phyloP scores from a whole-genome alignment of 495 filamentous ascomycete genomes.

The Podospora pseudoanserina region DNA sequence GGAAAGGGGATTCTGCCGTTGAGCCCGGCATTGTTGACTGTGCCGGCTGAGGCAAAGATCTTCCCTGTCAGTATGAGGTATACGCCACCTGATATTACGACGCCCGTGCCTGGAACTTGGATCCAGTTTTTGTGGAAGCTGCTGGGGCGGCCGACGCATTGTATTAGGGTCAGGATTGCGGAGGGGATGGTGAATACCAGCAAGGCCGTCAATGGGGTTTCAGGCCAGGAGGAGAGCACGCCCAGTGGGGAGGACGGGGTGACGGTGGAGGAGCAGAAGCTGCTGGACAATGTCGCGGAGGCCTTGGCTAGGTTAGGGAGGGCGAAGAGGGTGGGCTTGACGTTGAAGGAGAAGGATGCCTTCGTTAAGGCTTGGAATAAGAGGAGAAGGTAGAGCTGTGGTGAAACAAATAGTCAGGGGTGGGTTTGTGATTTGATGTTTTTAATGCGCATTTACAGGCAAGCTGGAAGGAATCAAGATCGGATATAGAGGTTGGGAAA shows the following conservation, averaged over 20 bases:
- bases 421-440: not conserved
- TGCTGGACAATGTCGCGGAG: conserved; percentile 75
- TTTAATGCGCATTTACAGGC: not conserved
- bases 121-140: conserved; percentile 75
- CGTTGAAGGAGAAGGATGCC: conserved; percentile 72
- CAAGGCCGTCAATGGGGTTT: conserved; percentile 27
- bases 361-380: conserved; percentile 65
- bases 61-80: conserved; percentile 90
- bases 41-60: conserved; percentile 62
- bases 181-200: conserved; percentile 54
- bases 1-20: conserved; percentile 85
- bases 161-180: conserved; percentile 84
- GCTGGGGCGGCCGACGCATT: conserved; percentile 80
- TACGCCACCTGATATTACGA: conserved; percentile 82
- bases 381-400: conserved; percentile 22
- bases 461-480: not conserved
- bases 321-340: conserved; percentile 85
- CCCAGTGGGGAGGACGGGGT: conserved; percentile 37
- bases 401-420: not conserved
- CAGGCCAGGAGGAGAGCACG: conserved; percentile 36
- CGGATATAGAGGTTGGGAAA: not conserved
- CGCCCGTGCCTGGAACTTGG: conserved; percentile 73
- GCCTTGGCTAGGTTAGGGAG: conserved; percentile 83
- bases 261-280: conserved; percentile 54
- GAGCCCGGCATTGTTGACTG: conserved; percentile 64